Percentiles rank a stretch among this genome's conserved stretches.
phyloP scores from a whole-genome alignment of 495 filamentous ascomycete genomes.

The Xylaria curta region DNA sequence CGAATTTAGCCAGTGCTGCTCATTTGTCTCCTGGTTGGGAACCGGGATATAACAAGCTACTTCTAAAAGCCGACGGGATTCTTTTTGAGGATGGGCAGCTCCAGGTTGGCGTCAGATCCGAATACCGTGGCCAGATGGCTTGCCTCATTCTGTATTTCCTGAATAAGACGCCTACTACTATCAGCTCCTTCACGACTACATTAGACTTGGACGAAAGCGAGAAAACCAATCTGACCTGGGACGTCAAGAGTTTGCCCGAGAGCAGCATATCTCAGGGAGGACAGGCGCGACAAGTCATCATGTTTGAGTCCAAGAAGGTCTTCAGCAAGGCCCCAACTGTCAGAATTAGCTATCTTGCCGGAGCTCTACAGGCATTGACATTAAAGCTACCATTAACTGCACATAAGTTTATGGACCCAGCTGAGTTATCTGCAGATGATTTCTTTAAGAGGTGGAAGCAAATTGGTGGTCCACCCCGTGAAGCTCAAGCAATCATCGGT shows the following conservation, averaged over 20 bases:
- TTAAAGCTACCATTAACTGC: conserved; percentile 86
- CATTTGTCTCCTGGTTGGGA: conserved; percentile 97
- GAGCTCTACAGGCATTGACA: conserved; percentile 90
- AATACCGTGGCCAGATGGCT: conserved; percentile 92
- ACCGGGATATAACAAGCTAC: conserved; percentile 82
- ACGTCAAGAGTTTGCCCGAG: conserved; percentile 89
- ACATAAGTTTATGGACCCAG: conserved; percentile 96
- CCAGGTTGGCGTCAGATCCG: conserved; percentile 88
- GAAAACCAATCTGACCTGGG: conserved; percentile 72
- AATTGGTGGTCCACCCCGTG: conserved; percentile 86
- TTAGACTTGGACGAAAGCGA: conserved; percentile 78
- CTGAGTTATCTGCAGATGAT: conserved; percentile 81
- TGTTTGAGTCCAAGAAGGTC: conserved; percentile 84
- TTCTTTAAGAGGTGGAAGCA: conserved; percentile 99
- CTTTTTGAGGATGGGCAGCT: conserved; percentile 95
- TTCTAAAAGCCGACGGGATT: conserved; percentile 81
- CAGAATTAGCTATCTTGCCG: conserved; percentile 90
- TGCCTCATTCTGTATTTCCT: conserved; percentile 95
- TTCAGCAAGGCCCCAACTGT: conserved; percentile 90
- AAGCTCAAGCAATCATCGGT: conserved; percentile 85
- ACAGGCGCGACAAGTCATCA: conserved; percentile 92
- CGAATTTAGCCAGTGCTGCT: conserved; percentile 89
- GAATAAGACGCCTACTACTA: conserved; percentile 84
- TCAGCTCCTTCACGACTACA: conserved; percentile 92
- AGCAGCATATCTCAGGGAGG: conserved; percentile 72